Conservation (phyloP, 192 early-diverging fungal genomes). For the Coemansia sp. region DNA sequence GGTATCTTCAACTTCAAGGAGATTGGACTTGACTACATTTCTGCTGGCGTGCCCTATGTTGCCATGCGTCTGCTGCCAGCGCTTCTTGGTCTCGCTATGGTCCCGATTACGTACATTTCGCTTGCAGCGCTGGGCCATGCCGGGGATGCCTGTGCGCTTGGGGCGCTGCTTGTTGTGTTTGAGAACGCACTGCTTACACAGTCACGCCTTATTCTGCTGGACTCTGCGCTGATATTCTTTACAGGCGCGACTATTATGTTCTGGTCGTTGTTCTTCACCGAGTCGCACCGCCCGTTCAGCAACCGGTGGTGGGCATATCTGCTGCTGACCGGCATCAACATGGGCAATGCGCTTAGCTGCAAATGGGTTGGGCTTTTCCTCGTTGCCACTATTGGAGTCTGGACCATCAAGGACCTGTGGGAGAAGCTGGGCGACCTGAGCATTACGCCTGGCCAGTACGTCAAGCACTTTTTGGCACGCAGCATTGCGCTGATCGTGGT, state of each 20-base stretch:
- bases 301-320: slow-evolving; percentile 86
- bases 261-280: slow-evolving; percentile 40
- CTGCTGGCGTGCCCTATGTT: slow-evolving; percentile 86
- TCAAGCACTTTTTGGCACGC: slow-evolving; percentile 78
- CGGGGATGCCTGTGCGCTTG: slow-evolving; percentile 70
- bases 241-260: slow-evolving; percentile 48
- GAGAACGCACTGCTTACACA: slow-evolving; percentile 91
- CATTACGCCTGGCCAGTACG: slow-evolving; percentile 56
- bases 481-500: slow-evolving; percentile 79
- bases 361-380: slow-evolving; percentile 96
- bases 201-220: slow-evolving; percentile 86
- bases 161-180: slow-evolving; percentile 76
- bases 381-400: slow-evolving; percentile 80
- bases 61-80: slow-evolving; percentile 80
- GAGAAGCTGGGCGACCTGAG: slow-evolving; percentile 71
- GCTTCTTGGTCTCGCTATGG: slow-evolving; percentile 73
- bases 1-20: slow-evolving; percentile 90
- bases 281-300: slow-evolving; percentile 31
- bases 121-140: slow-evolving; percentile 81
- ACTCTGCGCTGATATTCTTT: slow-evolving; percentile 82
- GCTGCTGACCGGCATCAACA: slow-evolving; percentile 74
- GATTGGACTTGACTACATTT: slow-evolving; percentile 89
- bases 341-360: slow-evolving; percentile 73
- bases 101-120: slow-evolving; percentile 82
- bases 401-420: slow-evolving; percentile 86